phyloP scores from a whole-genome alignment of 495 filamentous ascomycete genomes.

The Penicillium soppii region DNA sequence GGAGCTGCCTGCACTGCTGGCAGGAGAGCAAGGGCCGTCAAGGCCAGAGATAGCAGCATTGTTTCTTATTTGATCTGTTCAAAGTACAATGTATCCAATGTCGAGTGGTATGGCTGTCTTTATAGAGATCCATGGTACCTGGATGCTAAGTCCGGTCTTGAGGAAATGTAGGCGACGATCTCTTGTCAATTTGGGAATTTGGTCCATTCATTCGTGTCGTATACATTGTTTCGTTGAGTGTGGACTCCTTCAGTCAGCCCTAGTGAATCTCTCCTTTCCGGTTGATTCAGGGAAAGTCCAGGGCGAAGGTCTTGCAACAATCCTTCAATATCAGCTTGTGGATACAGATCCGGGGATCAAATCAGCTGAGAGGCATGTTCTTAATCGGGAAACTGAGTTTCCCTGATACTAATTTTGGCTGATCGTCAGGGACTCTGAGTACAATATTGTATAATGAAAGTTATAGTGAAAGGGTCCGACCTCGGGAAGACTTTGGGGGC shows the following conservation, averaged over 20 bases:
- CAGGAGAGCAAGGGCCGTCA: conserved; percentile 5
- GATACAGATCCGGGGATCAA: background rate
- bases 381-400: background rate
- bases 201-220: background rate
- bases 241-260: background rate
- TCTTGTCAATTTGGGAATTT: background rate
- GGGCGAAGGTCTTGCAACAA: background rate
- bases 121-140: background rate
- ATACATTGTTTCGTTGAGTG: background rate
- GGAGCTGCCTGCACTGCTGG: conserved; percentile 9
- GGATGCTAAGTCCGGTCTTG: background rate
- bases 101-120: background rate
- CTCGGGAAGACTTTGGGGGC: background rate
- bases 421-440: background rate
- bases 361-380: background rate
- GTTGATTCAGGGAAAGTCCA: background rate
- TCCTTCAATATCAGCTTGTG: background rate
- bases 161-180: background rate
- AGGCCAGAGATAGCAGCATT: conserved; percentile 5
- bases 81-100: background rate
- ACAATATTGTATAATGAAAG: too few relatives aligned
- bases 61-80: background rate
- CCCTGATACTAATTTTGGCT: background rate
- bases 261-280: background rate
- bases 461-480: background rate